A percentile compares a stretch with the other conserved stretches of the same genome.
Conservation (phyloP, 805 yeast species). For the Kluyveromyces siamensis region DNA sequence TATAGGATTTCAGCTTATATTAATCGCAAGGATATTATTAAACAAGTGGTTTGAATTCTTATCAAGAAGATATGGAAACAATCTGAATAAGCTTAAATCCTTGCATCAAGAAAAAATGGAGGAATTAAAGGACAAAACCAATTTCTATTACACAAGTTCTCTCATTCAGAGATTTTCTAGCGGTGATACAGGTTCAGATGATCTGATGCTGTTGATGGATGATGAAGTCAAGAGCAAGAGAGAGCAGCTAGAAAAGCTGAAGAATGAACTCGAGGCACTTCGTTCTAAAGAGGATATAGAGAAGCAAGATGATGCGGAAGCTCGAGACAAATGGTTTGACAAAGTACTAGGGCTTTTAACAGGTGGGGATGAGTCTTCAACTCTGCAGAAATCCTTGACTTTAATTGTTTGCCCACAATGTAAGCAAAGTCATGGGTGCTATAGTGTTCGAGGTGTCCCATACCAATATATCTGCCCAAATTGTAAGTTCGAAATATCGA, state of each 20-base stretch:
- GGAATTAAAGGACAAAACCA: constrained; percentile 61
- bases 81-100: constrained; percentile 30
- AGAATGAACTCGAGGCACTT: constrained; percentile 21
- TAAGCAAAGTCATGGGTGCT: constrained; percentile 16
- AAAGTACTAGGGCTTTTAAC: constrained; percentile 22
- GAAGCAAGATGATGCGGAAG: constrained; percentile 12
- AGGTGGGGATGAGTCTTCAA: constrained; percentile 20
- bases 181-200: constrained; percentile 43
- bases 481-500: constrained; percentile 12
- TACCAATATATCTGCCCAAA: constrained; percentile 20
- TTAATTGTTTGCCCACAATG: constrained; percentile 22
- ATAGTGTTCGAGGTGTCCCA: constrained; percentile 15
- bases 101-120: constrained; percentile 49
- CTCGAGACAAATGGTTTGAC: constrained; percentile 28
- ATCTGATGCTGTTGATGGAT: constrained; percentile 35
- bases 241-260: constrained; percentile 30
- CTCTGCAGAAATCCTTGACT: constrained; percentile 6
- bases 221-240: constrained; percentile 35
- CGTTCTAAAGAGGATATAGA: constrained; percentile 9
- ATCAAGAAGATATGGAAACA: constrained; percentile 8
- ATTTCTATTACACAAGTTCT: constrained; percentile 68
- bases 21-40: constrained; percentile 1
- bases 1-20: neutral
- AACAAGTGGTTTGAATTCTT: constrained; percentile 4
- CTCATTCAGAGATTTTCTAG: constrained; percentile 52